phyloP scores from a whole-genome alignment of 1,284 basidiomycete genomes.

The Leccinum olivaceoglutinosum region DNA sequence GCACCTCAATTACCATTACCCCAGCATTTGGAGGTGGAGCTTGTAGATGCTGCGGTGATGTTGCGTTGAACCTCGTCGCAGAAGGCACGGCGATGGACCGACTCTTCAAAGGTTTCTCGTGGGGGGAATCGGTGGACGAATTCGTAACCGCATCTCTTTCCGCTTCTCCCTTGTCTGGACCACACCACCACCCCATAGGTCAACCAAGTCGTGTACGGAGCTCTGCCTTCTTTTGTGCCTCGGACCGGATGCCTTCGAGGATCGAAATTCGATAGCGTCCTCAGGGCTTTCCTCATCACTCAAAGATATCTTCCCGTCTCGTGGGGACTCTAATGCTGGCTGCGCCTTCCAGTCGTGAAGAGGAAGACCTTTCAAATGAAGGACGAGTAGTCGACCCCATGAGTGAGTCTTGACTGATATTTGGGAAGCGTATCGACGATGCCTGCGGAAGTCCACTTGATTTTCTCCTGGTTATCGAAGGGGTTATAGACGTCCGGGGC shows the following conservation, averaged over 20 bases:
- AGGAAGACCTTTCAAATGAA: constrained; percentile 12
- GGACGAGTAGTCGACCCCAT: constrained; percentile 8
- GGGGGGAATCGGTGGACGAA: constrained; percentile 15
- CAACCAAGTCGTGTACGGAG: constrained; percentile 75
- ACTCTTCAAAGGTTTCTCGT: constrained; percentile 20
- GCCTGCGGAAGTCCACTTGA: constrained; percentile 18
- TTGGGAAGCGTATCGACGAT: constrained; percentile 7
- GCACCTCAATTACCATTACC: constrained; percentile 9
- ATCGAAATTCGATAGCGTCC: constrained; percentile 37
- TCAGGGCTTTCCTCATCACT: constrained; percentile 57
- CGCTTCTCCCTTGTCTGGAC: constrained; percentile 35
- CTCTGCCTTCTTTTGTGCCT: constrained; percentile 51
- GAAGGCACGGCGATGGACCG: constrained; percentile 15
- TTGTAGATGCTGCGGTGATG: constrained; percentile 31
- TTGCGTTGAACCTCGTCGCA: constrained; percentile 19
- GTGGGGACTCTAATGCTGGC: constrained; percentile 12
- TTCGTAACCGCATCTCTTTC: constrained; percentile 21
- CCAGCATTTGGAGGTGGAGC: constrained; percentile 3
- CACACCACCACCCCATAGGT: constrained; percentile 61
- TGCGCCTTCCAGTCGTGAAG: constrained; percentile 16
- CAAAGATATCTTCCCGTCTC: constrained; percentile 36
- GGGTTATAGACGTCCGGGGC: constrained; percentile 29
- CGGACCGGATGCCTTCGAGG: constrained; percentile 20
- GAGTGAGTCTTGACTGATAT: constrained; percentile 10
- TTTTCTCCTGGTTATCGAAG: constrained; percentile 24